Base-by-base conservation (phyloP, 2,329 filamentous ascomycete species). In the Botryotinia narcissicola region DNA sequence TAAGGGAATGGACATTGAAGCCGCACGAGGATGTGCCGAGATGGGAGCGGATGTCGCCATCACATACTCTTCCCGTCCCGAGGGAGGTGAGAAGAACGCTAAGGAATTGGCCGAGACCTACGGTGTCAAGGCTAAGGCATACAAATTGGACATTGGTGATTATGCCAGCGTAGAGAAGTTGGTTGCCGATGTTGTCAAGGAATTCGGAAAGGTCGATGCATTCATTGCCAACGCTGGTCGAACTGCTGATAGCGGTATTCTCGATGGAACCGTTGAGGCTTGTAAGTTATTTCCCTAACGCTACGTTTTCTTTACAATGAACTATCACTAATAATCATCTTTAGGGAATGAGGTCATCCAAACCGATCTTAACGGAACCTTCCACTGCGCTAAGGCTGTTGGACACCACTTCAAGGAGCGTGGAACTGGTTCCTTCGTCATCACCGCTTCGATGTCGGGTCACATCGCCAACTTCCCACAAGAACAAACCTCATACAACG, bases 201-300 rank as follows among this genome's bases (percentile, higher is more conserved):
- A 95, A 80, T 95, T 94, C 63, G 89, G 89, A 82, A 87, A 90
- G 83, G 87, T 91, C 79, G 89, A 91, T 79, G 87, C 86, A 78
- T 90, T 91, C 83, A 87, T 91, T 76, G 89, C 89, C 82, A 92
- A 92, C 82, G 91, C 92, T 32, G 92, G 92, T 73, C 88, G 89
- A 75, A 93, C 92, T 9, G 91, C 91, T 77, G 87, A 91, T 83
- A 84, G 84, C 72, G 91, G 91, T 73, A 86, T 93, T 80, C 85
- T 93, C 67, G 91, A 93, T 75, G 89, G 89, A 76, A 85, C 87
- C 67, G 87, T 92, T 71, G 85, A 91, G 81, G 88, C 88, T 78
- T 93, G 91, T 73, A 62, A 62, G 71, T 70, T 54, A 20, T 51
- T n/a, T 29, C 37, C 29, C 37, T 1, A 4, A 22, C 18, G 18